Conservation (phyloP, 1,284 basidiomycete genomes). For the Malassezia obtusa region DNA sequence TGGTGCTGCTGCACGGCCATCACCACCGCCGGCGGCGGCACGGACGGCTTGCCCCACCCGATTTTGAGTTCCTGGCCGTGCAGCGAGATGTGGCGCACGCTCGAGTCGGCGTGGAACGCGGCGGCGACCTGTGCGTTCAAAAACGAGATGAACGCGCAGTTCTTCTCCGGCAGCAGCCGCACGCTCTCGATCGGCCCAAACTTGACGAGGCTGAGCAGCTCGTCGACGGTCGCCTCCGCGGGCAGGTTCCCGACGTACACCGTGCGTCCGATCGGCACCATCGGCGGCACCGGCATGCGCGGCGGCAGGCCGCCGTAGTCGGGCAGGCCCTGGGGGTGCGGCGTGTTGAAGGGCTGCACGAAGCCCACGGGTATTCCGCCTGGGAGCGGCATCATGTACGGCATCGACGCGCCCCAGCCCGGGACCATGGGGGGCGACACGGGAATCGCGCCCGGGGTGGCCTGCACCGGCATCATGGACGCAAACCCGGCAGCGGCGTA, state of each 20-base stretch:
- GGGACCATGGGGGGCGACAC: neutral
- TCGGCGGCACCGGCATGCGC: conserved; percentile 3
- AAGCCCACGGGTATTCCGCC: neutral
- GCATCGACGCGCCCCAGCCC: conserved; percentile 4
- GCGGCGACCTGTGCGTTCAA: conserved; percentile 37
- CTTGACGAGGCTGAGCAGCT: conserved; percentile 91
- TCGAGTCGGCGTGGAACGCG: conserved; percentile 46
- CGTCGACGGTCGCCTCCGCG: conserved; percentile 88
- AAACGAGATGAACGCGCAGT: conserved; percentile 84
- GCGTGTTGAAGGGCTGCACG: neutral
- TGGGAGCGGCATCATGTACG: conserved; percentile 8
- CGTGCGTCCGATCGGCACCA: conserved; percentile 56
- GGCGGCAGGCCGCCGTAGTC: neutral
- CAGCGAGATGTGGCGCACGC: conserved; percentile 42
- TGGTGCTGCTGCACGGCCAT: conserved; percentile 46
- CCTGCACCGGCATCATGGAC: neutral
- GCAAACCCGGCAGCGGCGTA: neutral
- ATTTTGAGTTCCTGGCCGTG: conserved; percentile 47
- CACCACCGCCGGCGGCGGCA: conserved; percentile 33
- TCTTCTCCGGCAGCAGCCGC: conserved; percentile 91
- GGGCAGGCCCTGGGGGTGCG: neutral
- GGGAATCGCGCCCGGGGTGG: neutral
- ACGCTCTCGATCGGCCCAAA: conserved; percentile 94
- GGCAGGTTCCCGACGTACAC: conserved; percentile 97
- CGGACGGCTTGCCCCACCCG: conserved; percentile 46